phyloP scores from a whole-genome alignment of 768 basidiomycete genomes.

The Pisolithus marmoratus region DNA sequence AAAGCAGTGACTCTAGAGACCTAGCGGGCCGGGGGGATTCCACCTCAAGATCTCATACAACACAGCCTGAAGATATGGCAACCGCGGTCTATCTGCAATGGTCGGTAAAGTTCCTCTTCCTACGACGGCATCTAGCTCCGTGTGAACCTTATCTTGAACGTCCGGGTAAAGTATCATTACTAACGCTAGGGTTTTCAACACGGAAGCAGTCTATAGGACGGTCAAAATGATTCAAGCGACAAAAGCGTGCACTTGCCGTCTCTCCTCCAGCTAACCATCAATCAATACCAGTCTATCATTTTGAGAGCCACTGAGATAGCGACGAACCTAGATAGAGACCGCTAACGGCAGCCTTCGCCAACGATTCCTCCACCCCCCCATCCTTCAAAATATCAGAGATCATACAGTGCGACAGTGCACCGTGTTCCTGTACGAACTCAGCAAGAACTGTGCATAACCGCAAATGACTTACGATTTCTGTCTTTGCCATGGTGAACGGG shows the following conservation, averaged over 20 bases:
- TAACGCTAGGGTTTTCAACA: slow-evolving; percentile 1
- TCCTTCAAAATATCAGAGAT: neutral
- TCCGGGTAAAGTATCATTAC: slow-evolving; percentile 6
- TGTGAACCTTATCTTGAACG: slow-evolving; percentile 4
- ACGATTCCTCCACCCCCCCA: neutral
- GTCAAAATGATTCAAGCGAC: neutral
- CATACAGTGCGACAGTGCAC: neutral
- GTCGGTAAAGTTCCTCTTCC: slow-evolving; percentile 1
- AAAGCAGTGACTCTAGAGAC: neutral
- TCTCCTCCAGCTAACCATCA: neutral
- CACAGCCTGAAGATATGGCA: slow-evolving; percentile 7
- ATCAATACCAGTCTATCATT: neutral
- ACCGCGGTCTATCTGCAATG: neutral
- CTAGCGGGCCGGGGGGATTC: neutral
- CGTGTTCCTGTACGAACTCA: neutral
- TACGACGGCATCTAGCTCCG: slow-evolving; percentile 3
- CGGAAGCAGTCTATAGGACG: neutral
- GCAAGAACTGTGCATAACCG: too few relatives aligned
- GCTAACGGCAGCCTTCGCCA: neutral
- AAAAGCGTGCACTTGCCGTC: neutral
- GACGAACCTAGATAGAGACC: slow-evolving; percentile 1
- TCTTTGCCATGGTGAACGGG: slow-evolving; percentile 3
- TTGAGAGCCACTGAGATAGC: neutral
- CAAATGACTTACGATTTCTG: neutral
- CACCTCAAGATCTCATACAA: slow-evolving; percentile 6